Base-by-base conservation (phyloP, 768 basidiomycete species). In the Daedalea quercina region DNA sequence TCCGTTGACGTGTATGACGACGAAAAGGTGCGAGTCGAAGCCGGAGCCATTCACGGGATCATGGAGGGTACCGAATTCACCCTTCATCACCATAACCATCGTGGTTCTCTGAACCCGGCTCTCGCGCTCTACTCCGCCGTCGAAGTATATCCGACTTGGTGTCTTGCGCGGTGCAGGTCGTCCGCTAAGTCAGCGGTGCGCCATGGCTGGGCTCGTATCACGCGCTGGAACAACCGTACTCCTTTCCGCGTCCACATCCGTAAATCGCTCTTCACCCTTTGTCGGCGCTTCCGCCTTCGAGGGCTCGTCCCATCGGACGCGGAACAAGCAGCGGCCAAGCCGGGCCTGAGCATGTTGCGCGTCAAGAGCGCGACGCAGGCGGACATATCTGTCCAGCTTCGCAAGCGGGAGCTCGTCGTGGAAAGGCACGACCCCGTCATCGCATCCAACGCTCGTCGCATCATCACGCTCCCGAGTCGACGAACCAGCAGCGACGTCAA, bases 11-110 rank as follows among this genome's bases (percentile, higher is more conserved):
- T 52, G 13, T 55, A 53, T 48, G 61, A 72, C 17, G 66, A 74
- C 44, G 66, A 67, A 28, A 69, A 72, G 37, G 58, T 84, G 43
- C 76, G 76, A 54, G 65, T 87, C 28, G 76, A 76, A 31, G 75
- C 78, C 34, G 85, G 85, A 12, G 73, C 76, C 0, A 76, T 81
- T 3, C 82, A 85, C 54, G 85, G 85, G 1, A 69, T 87, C 19
- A 73, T 76, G n/a, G 75, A 77, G 54, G 85, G 83, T 44, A 82
- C 76, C 9, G 80, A 84, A 56, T 74, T 87, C 54, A 76, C 74
- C 37, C 44, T 87, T 20, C 83, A 86, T 61, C 68, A 73, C 20
- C 83, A 86, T 63, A 85, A 86, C 63, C 73, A 73, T 55, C 69
- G 69, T n/a, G 77, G 76, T 20, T 84, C 84, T 7, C 66, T 70